Evolutionary conservation across 768 basidiomycete genomes (phyloP).

Genomic region (Podaxis sp.): DNA sequence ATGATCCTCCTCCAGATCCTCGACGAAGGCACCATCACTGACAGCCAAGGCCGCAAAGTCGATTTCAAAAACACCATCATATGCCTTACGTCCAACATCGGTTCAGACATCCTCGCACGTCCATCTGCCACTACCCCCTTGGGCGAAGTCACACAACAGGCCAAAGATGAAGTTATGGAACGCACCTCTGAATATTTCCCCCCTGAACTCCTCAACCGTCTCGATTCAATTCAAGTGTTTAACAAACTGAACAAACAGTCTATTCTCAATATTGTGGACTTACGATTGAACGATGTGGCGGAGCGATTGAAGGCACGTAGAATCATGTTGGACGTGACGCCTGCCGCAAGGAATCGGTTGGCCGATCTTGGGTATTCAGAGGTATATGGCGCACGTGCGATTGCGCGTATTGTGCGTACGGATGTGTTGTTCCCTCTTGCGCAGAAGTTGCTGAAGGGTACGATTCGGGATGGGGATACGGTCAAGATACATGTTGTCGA

Average conservation of each 20-base stretch:
- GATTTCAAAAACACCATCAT: conserved; percentile 97
- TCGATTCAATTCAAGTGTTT: conserved; percentile 87
- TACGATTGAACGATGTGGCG: conserved; percentile 76
- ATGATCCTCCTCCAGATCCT: conserved; percentile 91
- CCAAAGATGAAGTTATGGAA: conserved; percentile 67
- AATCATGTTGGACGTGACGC: conserved; percentile 72
- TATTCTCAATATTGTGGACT: conserved; percentile 74
- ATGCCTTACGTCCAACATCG: conserved; percentile 87
- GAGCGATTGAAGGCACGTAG: conserved; percentile 60
- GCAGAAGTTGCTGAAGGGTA: conserved; percentile 75
- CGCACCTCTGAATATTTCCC: conserved; percentile 82
- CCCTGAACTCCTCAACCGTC: conserved; percentile 86
- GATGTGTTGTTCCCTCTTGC: conserved; percentile 84
- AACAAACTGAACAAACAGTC: conserved; percentile 80
- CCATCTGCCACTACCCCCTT: conserved; percentile 55
- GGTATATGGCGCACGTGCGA: conserved; percentile 83
- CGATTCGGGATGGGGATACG: conserved; percentile 73
- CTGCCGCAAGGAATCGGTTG: conserved; percentile 64
- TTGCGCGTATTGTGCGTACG: conserved; percentile 82
- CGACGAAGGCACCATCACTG: conserved; percentile 87
- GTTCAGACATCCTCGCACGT: conserved; percentile 76
- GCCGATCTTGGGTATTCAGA: conserved; percentile 80
- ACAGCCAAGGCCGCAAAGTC: conserved; percentile 89
- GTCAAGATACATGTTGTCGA: conserved; percentile 54
- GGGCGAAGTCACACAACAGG: conserved; percentile 50